Percentiles rank a stretch among this genome's conserved stretches.
Conservation (phyloP, 2,329 filamentous ascomycete species). For the Monosporascus sp. region DNA sequence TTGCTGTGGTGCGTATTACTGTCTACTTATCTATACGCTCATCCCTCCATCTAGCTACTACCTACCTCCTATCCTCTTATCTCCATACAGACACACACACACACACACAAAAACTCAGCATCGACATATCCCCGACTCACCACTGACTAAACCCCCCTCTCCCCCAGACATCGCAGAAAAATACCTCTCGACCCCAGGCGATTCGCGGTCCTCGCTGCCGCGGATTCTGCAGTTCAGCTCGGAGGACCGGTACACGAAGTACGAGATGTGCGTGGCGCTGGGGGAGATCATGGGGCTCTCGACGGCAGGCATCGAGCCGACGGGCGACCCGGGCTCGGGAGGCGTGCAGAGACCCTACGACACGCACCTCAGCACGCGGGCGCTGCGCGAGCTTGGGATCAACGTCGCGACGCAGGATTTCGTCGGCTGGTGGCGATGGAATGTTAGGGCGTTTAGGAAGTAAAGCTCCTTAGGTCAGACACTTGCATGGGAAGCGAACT, state of each 20-base stretch:
- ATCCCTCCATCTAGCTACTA: slow-evolving; percentile 1
- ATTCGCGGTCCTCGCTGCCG: slow-evolving; percentile 53
- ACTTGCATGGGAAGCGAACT: too few species aligned
- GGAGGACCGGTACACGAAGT: slow-evolving; percentile 83
- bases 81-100: neutral
- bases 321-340: slow-evolving; percentile 67
- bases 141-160: neutral
- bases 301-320: slow-evolving; percentile 61
- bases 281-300: slow-evolving; percentile 74
- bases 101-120: neutral
- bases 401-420: slow-evolving; percentile 72
- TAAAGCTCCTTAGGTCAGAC: slow-evolving; percentile 22
- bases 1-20: slow-evolving; percentile 51
- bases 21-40: neutral
- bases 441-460: slow-evolving; percentile 54
- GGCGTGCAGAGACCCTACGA: slow-evolving; percentile 78
- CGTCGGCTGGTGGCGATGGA: slow-evolving; percentile 70
- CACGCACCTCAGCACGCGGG: slow-evolving; percentile 76
- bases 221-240: slow-evolving; percentile 77
- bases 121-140: neutral
- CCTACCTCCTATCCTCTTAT: slow-evolving; percentile 2
- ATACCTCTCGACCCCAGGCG: slow-evolving; percentile 45
- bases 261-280: slow-evolving; percentile 76
- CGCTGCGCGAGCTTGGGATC: slow-evolving; percentile 67
- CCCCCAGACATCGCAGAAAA: slow-evolving; percentile 61